Evolutionary conservation across 495 filamentous ascomycete species (phyloP).

Genomic region (Penicillium samsonianum): DNA sequence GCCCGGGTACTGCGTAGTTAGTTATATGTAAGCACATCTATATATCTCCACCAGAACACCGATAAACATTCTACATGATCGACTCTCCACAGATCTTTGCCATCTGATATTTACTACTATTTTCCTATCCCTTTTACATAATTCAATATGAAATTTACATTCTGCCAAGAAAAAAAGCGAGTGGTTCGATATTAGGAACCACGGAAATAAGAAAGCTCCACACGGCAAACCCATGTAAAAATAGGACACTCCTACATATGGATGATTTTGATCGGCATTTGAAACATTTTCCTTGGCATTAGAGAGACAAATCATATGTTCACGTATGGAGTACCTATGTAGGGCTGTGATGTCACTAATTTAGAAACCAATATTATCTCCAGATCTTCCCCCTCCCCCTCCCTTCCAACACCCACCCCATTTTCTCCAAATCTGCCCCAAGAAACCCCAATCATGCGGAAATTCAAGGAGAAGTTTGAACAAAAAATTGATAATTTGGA

Average conservation of each 20-base stretch:
- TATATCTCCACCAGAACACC: background rate
- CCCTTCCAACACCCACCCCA: constrained; percentile 7
- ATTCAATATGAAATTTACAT: too few species aligned
- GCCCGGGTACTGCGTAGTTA: background rate
- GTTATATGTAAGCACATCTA: too few species aligned
- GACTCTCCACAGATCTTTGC: too few species aligned
- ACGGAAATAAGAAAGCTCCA: too few species aligned
- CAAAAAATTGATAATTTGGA: constrained; percentile 34
- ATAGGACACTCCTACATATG: too few species aligned
- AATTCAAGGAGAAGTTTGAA: constrained; percentile 33
- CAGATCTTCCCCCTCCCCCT: background rate
- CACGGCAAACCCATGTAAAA: too few species aligned
- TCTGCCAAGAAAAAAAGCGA: too few species aligned
- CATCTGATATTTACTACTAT: too few species aligned
- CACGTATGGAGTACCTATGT: constrained; percentile 10
- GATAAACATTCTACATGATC: too few species aligned
- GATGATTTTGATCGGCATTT: background rate
- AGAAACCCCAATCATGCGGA: constrained; percentile 30
- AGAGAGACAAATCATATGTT: constrained; percentile 1
- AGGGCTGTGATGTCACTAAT: constrained; percentile 30
- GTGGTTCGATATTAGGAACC: too few species aligned
- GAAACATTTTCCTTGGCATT: constrained; percentile 2
- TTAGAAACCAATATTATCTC: constrained; percentile 3
- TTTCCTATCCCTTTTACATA: too few species aligned
- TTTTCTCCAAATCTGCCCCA: constrained; percentile 6